These are phyloP conservation scores for Boechera stricta DNA, from an alignment of 345 rosid species.

Conservation along the genomic window DNA sequence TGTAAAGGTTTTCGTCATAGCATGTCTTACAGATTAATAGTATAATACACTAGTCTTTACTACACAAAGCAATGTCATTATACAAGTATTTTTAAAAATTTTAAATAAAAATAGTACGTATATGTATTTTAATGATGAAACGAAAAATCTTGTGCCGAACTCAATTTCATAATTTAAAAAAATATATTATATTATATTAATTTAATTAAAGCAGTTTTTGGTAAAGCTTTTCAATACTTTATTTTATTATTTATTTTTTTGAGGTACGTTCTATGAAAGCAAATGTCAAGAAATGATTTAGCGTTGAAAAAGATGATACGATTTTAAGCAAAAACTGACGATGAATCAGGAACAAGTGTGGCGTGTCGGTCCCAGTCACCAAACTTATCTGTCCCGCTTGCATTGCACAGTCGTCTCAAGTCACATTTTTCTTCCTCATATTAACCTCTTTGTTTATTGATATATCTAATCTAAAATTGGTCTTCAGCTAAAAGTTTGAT, in stretches of 20 bases:
- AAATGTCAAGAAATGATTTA: slow-evolving; percentile 14
- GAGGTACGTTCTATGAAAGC: slow-evolving; percentile 20
- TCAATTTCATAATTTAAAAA: background rate
- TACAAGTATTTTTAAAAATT: background rate
- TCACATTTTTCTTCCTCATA: background rate
- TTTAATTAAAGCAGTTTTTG: background rate
- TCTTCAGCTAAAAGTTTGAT: background rate
- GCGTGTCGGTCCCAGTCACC: slow-evolving; percentile 28
- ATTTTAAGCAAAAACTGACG: background rate
- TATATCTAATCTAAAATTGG: background rate
- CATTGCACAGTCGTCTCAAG: background rate
- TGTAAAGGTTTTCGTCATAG: background rate
- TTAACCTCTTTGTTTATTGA: background rate
- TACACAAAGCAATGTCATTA: background rate
- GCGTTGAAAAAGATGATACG: slow-evolving; percentile 1
- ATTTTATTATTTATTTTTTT: background rate
- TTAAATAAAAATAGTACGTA: background rate
- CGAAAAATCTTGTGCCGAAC: background rate
- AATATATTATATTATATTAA: background rate
- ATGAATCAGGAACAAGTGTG: background rate
- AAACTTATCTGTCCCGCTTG: background rate
- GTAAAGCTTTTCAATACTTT: background rate
- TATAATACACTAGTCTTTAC: background rate
- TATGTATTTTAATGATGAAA: background rate
- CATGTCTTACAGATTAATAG: background rate